These are phyloP conservation scores for Aspergillus oerlinghausenensis DNA, from an alignment of 2,329 filamentous ascomycete species.

Conservation along the genomic window DNA sequence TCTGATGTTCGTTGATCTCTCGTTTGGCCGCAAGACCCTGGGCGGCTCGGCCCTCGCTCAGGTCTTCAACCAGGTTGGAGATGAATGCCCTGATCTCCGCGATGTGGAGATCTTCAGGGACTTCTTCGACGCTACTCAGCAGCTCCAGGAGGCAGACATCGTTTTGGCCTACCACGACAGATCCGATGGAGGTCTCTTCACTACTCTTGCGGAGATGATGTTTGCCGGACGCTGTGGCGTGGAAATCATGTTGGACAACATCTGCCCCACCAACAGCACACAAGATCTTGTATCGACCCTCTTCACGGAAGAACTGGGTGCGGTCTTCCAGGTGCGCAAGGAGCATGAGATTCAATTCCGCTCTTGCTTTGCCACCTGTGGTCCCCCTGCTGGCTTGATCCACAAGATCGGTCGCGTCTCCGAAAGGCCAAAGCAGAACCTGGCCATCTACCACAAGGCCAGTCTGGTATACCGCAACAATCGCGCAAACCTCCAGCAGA, in stretches of 20 bases:
- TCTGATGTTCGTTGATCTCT: constrained; percentile 86
- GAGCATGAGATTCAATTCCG: constrained; percentile 80
- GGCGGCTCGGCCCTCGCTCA: constrained; percentile 91
- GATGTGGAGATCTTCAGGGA: constrained; percentile 77
- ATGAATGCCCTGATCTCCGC: constrained; percentile 80
- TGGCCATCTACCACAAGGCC: constrained; percentile 69
- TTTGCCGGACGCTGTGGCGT: constrained; percentile 90
- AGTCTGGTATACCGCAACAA: constrained; percentile 64
- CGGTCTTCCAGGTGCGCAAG: constrained; percentile 90
- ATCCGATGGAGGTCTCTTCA: constrained; percentile 88
- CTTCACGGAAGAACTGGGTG: constrained; percentile 95
- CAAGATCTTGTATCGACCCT: constrained; percentile 68
- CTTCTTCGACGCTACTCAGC: constrained; percentile 81
- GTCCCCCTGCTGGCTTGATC: constrained; percentile 74
- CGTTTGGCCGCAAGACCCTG: constrained; percentile 71
- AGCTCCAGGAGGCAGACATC: constrained; percentile 61
- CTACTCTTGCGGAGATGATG: constrained; percentile 94
- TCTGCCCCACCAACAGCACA: constrained; percentile 55
- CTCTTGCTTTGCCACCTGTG: constrained; percentile 84
- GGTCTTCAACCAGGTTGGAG: constrained; percentile 77
- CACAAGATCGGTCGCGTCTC: constrained; percentile 78
- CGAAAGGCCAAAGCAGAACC: constrained; percentile 62
- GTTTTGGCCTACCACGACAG: constrained; percentile 94
- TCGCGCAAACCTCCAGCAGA: constrained; percentile 72
- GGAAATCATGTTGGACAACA: constrained; percentile 74